These are phyloP conservation scores for Colletotrichum tropicale DNA, from an alignment of 2,329 filamentous ascomycete genomes.

Conservation along the genomic window DNA sequence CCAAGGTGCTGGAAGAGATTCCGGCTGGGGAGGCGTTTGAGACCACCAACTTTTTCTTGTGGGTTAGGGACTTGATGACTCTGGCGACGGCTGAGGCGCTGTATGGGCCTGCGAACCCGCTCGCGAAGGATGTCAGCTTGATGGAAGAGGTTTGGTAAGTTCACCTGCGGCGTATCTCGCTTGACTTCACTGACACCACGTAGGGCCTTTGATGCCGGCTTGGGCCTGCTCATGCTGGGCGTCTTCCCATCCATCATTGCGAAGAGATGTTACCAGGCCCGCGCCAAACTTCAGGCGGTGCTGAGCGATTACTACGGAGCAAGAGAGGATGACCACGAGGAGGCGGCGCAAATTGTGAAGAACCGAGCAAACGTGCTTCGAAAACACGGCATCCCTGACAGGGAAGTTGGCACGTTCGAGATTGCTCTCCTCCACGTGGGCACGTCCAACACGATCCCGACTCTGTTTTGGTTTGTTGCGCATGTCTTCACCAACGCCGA, in stretches of 20 bases:
- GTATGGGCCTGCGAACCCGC: conserved; percentile 47
- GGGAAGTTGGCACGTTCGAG: conserved; percentile 34
- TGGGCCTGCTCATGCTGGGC: conserved; percentile 24
- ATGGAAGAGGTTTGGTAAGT: conserved; percentile 36
- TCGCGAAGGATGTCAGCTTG: conserved; percentile 33
- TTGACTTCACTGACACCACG: neutral
- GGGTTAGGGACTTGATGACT: conserved; percentile 41
- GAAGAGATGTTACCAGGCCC: conserved; percentile 31
- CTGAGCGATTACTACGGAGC: conserved; percentile 35
- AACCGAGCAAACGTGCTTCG: conserved; percentile 31
- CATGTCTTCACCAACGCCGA: conserved; percentile 31
- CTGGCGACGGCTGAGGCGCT: conserved; percentile 42
- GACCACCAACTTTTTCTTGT: conserved; percentile 38
- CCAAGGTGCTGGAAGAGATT: conserved; percentile 23
- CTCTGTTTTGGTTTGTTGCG: conserved; percentile 38
- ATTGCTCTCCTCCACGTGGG: conserved; percentile 31
- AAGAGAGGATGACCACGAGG: conserved; percentile 27
- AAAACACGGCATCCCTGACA: conserved; percentile 29
- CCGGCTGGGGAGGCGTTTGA: conserved; percentile 15
- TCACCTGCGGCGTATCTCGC: neutral
- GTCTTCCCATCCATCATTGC: conserved; percentile 33
- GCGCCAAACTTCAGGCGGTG: conserved; percentile 26
- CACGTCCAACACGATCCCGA: conserved; percentile 39
- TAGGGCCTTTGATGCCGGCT: neutral
- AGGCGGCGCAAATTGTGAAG: conserved; percentile 29